A percentile compares a stretch with the other conserved stretches of the same genome.
Evolutionary conservation across 352 stramenopile species (phyloP).

Genomic region (Phytophthora rubi): DNA sequence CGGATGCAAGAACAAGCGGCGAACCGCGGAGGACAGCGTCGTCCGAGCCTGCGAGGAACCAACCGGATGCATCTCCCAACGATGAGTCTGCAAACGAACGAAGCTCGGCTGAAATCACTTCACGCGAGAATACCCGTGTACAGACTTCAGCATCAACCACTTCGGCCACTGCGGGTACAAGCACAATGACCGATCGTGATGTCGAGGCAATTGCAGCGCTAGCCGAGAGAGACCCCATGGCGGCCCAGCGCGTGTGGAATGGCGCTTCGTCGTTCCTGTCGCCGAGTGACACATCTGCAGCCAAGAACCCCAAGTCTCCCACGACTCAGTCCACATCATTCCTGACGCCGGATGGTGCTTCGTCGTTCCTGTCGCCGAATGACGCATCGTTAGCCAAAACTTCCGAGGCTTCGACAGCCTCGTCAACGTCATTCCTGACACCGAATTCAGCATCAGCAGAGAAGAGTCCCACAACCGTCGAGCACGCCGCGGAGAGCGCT

Average conservation of each 20-base stretch:
- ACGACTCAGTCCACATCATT: slow-evolving; percentile 20
- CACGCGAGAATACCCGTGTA: not conserved
- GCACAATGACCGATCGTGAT: slow-evolving; percentile 5
- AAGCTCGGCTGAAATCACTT: slow-evolving; percentile 4
- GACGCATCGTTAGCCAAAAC: not conserved
- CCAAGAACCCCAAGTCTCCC: not conserved
- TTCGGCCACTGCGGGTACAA: not conserved
- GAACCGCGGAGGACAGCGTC: slow-evolving; percentile 5
- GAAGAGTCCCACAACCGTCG: not conserved
- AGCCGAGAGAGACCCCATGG: slow-evolving; percentile 16
- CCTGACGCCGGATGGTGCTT: slow-evolving; percentile 3
- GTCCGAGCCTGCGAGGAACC: not conserved
- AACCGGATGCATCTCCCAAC: slow-evolving; percentile 2
- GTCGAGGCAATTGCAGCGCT: slow-evolving; percentile 35
- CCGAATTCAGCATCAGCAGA: slow-evolving; percentile 20
- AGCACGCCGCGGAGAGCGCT: not conserved
- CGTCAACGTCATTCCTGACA: slow-evolving; percentile 26
- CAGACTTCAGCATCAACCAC: not conserved
- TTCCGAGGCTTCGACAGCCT: not conserved
- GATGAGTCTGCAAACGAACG: slow-evolving; percentile 5
- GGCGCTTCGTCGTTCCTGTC: slow-evolving; percentile 5
- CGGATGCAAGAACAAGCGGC: not conserved
- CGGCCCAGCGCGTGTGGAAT: slow-evolving; percentile 7
- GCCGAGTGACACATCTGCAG: not conserved
- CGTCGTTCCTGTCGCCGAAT: slow-evolving; percentile 10